These are phyloP conservation scores for Crassisporium funariophilum DNA, from an alignment of 768 basidiomycete genomes.

Conservation along the genomic window DNA sequence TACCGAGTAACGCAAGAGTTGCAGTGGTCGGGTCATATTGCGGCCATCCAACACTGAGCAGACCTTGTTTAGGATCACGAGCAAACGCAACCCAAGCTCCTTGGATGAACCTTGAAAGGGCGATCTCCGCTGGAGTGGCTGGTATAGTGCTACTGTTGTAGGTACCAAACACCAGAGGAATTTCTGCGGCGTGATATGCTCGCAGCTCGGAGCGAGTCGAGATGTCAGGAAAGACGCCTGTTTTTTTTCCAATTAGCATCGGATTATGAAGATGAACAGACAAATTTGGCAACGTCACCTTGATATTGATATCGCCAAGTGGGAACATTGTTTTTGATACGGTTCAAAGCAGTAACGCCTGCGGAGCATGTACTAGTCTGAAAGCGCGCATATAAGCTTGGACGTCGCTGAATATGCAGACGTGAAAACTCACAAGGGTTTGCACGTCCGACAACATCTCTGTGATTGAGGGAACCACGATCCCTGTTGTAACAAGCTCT, in stretches of 20 bases:
- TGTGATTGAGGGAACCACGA: conserved; percentile 29
- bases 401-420: neutral
- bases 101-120: conserved; percentile 38
- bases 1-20: conserved; percentile 24
- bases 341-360: conserved; percentile 23
- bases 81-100: conserved; percentile 45
- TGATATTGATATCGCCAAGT: conserved; percentile 33
- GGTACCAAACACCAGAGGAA: conserved; percentile 43
- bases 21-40: conserved; percentile 16
- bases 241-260: no score
- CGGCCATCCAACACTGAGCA: conserved; percentile 25
- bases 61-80: conserved; percentile 35
- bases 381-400: neutral
- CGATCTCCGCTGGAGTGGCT: conserved; percentile 25
- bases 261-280: no score
- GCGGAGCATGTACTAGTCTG: conserved; percentile 32
- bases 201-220: conserved; percentile 34
- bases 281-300: no score
- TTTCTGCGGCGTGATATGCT: conserved; percentile 40
- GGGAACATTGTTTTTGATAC: conserved; percentile 27
- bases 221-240: conserved; percentile 40
- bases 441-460: conserved; percentile 30
- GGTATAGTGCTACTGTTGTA: conserved; percentile 28
- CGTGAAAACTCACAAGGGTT: conserved; percentile 26
- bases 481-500: conserved; percentile 27